These are phyloP conservation scores for Anethum foeniculum DNA, from an alignment of 140 eudicot genomes.

Conservation along the genomic window DNA sequence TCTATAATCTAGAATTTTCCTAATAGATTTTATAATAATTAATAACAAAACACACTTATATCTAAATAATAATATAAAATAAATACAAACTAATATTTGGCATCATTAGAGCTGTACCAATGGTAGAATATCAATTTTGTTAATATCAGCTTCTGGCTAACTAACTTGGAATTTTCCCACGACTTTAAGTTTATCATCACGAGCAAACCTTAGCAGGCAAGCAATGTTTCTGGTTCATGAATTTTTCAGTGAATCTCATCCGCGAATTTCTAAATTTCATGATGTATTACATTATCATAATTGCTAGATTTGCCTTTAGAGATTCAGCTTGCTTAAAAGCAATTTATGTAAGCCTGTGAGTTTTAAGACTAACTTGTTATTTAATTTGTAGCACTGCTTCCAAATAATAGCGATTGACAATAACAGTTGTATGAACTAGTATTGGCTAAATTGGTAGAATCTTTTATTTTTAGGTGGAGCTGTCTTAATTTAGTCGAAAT, in stretches of 20 bases:
- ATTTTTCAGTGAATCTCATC: neutral
- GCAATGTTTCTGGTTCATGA: neutral
- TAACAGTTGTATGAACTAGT: neutral
- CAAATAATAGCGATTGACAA: neutral
- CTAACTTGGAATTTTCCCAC: neutral
- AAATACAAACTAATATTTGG: too few species aligned
- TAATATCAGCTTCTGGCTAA: neutral
- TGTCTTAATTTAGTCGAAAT: neutral
- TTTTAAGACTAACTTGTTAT: neutral
- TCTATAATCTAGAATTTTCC: too few species aligned
- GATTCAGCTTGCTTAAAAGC: neutral
- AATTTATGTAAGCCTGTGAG: neutral
- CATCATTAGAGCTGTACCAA: neutral
- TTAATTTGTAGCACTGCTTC: neutral
- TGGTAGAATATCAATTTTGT: neutral
- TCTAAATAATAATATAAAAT: too few species aligned
- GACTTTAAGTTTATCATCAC: neutral
- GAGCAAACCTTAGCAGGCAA: neutral
- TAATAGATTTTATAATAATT: too few species aligned
- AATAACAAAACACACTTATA: too few species aligned
- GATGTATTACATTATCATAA: neutral
- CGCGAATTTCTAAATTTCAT: neutral
- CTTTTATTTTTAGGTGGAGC: neutral
- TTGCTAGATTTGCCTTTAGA: neutral
- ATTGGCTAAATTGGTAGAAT: neutral